Conservation (phyloP, 208 protist species). For the Wallacemonas sp. region DNA sequence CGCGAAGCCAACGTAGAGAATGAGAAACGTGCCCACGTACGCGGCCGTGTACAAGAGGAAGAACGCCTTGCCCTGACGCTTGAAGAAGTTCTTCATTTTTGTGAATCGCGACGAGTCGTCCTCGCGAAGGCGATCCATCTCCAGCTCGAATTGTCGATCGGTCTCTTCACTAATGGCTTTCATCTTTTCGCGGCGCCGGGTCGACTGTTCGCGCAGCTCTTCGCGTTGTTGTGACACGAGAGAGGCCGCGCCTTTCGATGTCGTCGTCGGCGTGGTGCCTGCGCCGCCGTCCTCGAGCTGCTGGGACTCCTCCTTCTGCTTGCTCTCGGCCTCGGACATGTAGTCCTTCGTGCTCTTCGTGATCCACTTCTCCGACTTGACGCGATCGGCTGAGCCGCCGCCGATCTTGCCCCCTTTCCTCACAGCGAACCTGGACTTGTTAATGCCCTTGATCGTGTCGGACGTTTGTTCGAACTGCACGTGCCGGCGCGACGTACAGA, state of each 20-base stretch:
- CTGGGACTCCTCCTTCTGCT: conserved; percentile 18
- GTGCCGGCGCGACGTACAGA: conserved; percentile 19
- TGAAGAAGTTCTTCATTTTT: conserved; percentile 80
- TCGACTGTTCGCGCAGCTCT: conserved; percentile 16
- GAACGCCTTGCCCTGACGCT: conserved; percentile 78
- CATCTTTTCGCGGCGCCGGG: conserved; percentile 18
- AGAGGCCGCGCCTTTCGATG: background rate
- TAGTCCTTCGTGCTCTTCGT: conserved; percentile 90
- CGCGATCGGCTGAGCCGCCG: conserved; percentile 6
- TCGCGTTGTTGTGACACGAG: conserved; percentile 39
- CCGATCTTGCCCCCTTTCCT: background rate
- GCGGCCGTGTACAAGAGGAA: conserved; percentile 51
- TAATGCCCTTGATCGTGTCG: conserved; percentile 68
- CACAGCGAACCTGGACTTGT: conserved; percentile 33
- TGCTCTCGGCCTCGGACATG: conserved; percentile 67
- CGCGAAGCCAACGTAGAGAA: conserved; percentile 77
- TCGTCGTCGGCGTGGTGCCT: background rate
- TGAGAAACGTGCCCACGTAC: conserved; percentile 56
- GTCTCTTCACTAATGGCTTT: conserved; percentile 46
- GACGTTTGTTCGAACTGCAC: conserved; percentile 81
- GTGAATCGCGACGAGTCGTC: conserved; percentile 48
- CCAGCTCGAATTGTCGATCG: conserved; percentile 59
- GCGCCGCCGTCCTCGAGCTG: background rate
- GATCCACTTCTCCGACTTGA: conserved; percentile 56
- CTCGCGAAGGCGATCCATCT: conserved; percentile 77